Evolutionary conservation across 2,329 filamentous ascomycete species (phyloP), one percentile per base, ranked within the genome.

Genomic region (Pseudocercospora eumusae): DNA sequence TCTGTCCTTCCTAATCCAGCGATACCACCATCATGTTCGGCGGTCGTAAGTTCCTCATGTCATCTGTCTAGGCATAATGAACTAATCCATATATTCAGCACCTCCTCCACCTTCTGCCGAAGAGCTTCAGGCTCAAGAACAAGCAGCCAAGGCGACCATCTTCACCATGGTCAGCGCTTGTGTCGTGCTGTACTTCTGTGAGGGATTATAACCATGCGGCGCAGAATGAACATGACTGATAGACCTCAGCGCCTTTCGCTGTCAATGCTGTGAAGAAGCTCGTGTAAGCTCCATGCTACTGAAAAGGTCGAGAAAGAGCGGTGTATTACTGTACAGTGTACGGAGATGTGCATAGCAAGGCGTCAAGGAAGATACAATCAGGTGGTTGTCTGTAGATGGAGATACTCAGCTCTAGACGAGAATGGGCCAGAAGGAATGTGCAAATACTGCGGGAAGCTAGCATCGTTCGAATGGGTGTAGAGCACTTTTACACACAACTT

Each of bases 181-280:
- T 66, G 81, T 88, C 42, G 76, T 90, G 55, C 83, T 95, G 54
- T 93, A 93, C 75, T 79, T 95, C 64, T 91, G 91, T 95, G 86
- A 61, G 89, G 75, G 2, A 11, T 2, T 2, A 9, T 5, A 20
- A 31, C 27, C 5, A 1, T 21, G 7, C 9, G 33, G 8, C 33
- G 55, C 47, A 20, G 11, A 5, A 23, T 13, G 27, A 8, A 8
- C 15, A 20, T 25, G 15, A 28, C 56, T 64, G 42, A 64, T 45
- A 36, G 33, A 25, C 21, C 67, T 85, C 31, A 63, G 83, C 83
- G 62, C 83, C 83, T 1, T 84, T 84, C 71, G 79, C 81, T 25
- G 76, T 85, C 70, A 81, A 84, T 68, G 82, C 81, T 66, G 78
- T 82, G 57, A 78, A 77, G 70, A 83, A 82, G 70, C 77, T 85